Evolutionary conservation across 176 grass and related monocot genomes (phyloP).

Genomic region (Juncus inflexus): DNA sequence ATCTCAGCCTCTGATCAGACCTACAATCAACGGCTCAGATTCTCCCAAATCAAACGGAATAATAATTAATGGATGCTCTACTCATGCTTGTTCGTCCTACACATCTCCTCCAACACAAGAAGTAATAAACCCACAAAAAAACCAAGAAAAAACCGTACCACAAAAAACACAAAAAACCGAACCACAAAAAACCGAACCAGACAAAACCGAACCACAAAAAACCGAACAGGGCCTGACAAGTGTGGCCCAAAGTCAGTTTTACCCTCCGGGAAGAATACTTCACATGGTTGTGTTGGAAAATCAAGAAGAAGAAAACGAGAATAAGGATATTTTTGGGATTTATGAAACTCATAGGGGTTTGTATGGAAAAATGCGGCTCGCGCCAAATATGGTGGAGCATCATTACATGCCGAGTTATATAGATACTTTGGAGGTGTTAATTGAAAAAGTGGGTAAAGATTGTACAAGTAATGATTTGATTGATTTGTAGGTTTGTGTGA

Average conservation of each 20-base stretch:
- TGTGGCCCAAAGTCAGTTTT: slow-evolving; percentile 25
- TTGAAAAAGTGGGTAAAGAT: slow-evolving; percentile 45
- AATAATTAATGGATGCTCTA: slow-evolving; percentile 14
- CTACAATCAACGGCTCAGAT: slow-evolving; percentile 18
- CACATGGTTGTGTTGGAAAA: slow-evolving; percentile 53
- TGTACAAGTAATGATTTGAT: slow-evolving; percentile 23
- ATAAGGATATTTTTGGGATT: slow-evolving; percentile 28
- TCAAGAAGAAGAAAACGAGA: slow-evolving; percentile 28
- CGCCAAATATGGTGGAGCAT: slow-evolving; percentile 56
- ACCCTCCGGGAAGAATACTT: slow-evolving; percentile 62
- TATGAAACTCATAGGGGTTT: slow-evolving; percentile 59
- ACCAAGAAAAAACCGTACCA: not conserved
- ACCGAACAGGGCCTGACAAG: slow-evolving; percentile 23
- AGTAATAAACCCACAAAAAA: slow-evolving; percentile 19
- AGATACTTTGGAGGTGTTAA: slow-evolving; percentile 51
- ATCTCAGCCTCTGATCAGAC: slow-evolving; percentile 24
- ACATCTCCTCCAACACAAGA: slow-evolving; percentile 1
- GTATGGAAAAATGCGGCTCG: slow-evolving; percentile 62
- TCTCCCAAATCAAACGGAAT: slow-evolving; percentile 18
- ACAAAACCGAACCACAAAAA: slow-evolving; percentile 10
- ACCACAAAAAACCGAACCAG: not conserved
- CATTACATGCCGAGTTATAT: slow-evolving; percentile 76
- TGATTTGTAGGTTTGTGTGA: slow-evolving; percentile 31
- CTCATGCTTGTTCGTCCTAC: slow-evolving; percentile 10
- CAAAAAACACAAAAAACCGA: slow-evolving; percentile 4